Base-by-base conservation (phyloP, 768 basidiomycete genomes). In the Leccinum boreale region DNA sequence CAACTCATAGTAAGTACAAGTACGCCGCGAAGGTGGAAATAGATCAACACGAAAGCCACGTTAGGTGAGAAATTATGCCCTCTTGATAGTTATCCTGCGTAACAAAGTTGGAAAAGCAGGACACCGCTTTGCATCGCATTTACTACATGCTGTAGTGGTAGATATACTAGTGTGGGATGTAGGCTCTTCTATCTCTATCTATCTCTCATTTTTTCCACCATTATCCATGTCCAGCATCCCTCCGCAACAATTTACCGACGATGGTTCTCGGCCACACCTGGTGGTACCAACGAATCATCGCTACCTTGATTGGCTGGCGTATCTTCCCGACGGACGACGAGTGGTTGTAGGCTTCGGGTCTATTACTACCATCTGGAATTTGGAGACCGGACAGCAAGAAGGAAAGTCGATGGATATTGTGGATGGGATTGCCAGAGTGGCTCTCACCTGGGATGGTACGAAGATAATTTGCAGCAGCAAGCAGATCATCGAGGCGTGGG, bases 291-390 rank as follows among this genome's bases (percentile, higher is more conserved):
- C 36, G 42, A 1, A 44, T 21, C n/a, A 1, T 35, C 1, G 3
- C 10, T 4, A 4, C 9, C 39, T 42, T 42, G 4, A n/a, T 8
- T 42, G 6, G 6, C 4, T 63, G 3, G 21, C 21, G n/a, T 59
- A 33, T 36, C 39, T 63, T 26, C 61, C 52, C 15, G 61, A 52
- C 3, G 58, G 61, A 26, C 45, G 14, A 29, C 61, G 44, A 1
- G 44, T 59, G 14, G 61, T 54, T 21, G 42, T 9, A 53, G 48
- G 11, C 44, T 6, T 2, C 23, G 12, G 17, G 17, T 21, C 29
- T 5, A 14, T 1, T 17, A 5, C 55, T 3, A 39, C 4, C 1
- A 5, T 58, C 17, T 64, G 56, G 59, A 28, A 58, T 39, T 14
- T 61, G 12, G 53, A 55, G 21, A 53, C 14, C 19, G 56, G 62